phyloP scores from a whole-genome alignment of 176 grass and related monocot species.

The Phragmites australis region DNA sequence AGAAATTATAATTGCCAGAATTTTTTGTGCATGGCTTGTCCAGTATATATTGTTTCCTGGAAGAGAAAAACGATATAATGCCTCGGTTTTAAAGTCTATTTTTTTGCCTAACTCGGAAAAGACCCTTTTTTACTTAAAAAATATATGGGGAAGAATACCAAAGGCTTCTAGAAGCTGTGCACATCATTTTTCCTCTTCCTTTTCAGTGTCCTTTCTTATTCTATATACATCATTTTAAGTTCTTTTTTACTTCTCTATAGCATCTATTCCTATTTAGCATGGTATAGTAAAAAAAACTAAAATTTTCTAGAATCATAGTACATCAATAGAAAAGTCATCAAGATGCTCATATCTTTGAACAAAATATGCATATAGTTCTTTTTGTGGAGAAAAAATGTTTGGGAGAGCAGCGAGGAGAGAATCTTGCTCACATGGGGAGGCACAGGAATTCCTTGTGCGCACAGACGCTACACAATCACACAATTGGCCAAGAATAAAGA shows the following conservation, averaged over 20 bases:
- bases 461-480: slow-evolving; percentile 9
- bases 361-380: background rate
- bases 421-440: slow-evolving; percentile 55
- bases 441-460: slow-evolving; percentile 36
- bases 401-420: slow-evolving; percentile 14
- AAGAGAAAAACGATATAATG: too few relatives aligned
- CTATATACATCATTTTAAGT: background rate
- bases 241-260: background rate
- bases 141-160: too few relatives aligned
- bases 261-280: background rate
- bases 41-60: too few relatives aligned
- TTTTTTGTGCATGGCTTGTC: too few relatives aligned
- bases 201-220: background rate
- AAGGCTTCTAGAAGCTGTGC: background rate
- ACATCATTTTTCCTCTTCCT: background rate
- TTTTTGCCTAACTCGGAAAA: too few relatives aligned
- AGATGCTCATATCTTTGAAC: slow-evolving; percentile 29
- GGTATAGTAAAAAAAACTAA: background rate
- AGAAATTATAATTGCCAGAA: too few relatives aligned
- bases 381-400: slow-evolving; percentile 9
- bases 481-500: slow-evolving; percentile 50
- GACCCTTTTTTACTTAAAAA: too few relatives aligned
- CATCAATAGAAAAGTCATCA: background rate
- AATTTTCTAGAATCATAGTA: background rate
- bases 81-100: too few relatives aligned